Conservation (phyloP, 768 basidiomycete species). For the Boletus huronensis region DNA sequence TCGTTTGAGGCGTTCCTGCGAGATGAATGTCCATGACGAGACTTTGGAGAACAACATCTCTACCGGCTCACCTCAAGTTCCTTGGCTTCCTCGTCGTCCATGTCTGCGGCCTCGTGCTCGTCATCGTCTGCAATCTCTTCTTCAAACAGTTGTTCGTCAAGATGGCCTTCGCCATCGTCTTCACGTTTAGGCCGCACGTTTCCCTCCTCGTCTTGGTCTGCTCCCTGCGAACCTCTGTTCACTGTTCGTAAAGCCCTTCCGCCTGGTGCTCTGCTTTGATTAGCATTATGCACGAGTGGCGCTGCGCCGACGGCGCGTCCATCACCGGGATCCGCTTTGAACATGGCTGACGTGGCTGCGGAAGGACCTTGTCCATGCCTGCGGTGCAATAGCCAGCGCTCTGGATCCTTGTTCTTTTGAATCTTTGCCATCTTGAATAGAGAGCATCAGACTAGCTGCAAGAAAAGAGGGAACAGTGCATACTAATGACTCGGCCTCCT, state of each 20-base stretch:
- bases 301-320: slow-evolving; percentile 38
- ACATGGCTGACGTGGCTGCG: slow-evolving; percentile 59
- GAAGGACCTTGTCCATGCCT: slow-evolving; percentile 59
- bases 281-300: slow-evolving; percentile 46
- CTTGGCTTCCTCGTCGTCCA: slow-evolving; percentile 82
- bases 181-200: slow-evolving; percentile 52
- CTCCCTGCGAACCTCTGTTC: slow-evolving; percentile 57
- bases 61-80: slow-evolving; percentile 63
- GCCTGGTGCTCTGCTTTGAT: slow-evolving; percentile 64
- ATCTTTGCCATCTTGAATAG: slow-evolving; percentile 35
- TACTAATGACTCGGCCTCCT: slow-evolving; percentile 67
- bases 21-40: not conserved
- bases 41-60: not conserved
- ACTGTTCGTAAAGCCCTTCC: slow-evolving; percentile 65
- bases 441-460: not conserved
- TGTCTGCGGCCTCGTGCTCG: slow-evolving; percentile 67
- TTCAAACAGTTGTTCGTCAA: slow-evolving; percentile 81
- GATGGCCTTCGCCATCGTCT: slow-evolving; percentile 70
- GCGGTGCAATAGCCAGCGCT: slow-evolving; percentile 63
- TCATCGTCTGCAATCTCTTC: slow-evolving; percentile 88
- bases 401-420: slow-evolving; percentile 73
- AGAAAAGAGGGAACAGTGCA: slow-evolving; percentile 16
- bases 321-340: slow-evolving; percentile 62
- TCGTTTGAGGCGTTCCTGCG: slow-evolving; percentile 77
- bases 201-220: slow-evolving; percentile 70